Evolutionary conservation across 2,329 filamentous ascomycete species (phyloP), one percentile per base, ranked within the genome.

Genomic region (Talaromyces sp.): DNA sequence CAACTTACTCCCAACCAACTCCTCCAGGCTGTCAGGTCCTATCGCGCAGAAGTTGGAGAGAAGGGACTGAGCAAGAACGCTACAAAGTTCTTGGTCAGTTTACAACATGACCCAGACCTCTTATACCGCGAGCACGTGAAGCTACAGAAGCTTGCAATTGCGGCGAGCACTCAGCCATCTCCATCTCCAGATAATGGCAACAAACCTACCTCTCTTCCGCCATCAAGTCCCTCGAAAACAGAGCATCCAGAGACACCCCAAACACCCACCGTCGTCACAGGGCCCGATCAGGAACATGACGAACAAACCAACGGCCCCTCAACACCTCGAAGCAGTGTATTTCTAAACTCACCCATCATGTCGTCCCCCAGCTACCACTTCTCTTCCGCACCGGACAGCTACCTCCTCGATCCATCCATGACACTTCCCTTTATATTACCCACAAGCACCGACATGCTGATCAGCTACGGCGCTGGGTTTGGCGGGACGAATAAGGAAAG

Each of bases 391-490:
- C 58, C 64, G 13, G 69, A 71, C 24, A 68, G 67, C 39, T 69
- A 97, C 41, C 87, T 97, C 50, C 79, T 98, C 62, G 93, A 98
- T 73, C 92, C 94, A 3, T 91, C 93, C 2, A 82, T 97, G 66
- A 96, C 97, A 85, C 84, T 99, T 31, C 95, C 95, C 0, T 99
- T 99, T 75, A 90, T 90, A n/a, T 82, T 99, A 33, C 95, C 95
- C 1, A 97, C 94, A 1, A 95, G 92, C 65, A 98, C 93, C 31
- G 95, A 99, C 76, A 99, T 99, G 95, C 84, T 98, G 57, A 87
- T 99, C 57, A 94, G 89, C 69, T 99, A 96, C 73, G 95, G 95
- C 0, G 93, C 95, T 13, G 95, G 95, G 0, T 95, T 98, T 73
- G 95, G 95, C 5, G 95, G 95, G 0, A 82, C 95, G 56, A 97